phyloP scores from a whole-genome alignment of 768 basidiomycete species.

The Tulasnella sp. region DNA sequence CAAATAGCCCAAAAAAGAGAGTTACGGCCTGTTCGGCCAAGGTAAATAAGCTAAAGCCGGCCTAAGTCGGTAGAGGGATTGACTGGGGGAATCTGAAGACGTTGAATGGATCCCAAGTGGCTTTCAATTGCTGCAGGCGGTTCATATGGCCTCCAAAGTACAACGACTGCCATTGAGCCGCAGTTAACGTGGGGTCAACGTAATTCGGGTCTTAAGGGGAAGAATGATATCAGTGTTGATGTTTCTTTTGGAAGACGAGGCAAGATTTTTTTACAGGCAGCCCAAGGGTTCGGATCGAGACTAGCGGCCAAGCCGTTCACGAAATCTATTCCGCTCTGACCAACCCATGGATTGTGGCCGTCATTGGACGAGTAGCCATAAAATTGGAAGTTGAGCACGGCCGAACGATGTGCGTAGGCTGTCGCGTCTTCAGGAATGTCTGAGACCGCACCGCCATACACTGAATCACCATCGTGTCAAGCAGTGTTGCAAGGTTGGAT shows the following conservation, averaged over 20 bases:
- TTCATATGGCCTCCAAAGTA: conserved; percentile 8
- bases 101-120: conserved; percentile 12
- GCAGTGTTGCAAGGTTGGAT: too few species aligned
- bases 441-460: conserved; percentile 38
- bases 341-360: conserved; percentile 38
- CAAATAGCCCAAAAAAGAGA: too few species aligned
- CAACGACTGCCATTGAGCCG: conserved; percentile 29
- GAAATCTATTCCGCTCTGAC: conserved; percentile 37
- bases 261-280: conserved; percentile 21
- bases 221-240: too few species aligned
- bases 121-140: conserved; percentile 12
- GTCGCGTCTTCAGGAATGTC: conserved; percentile 36
- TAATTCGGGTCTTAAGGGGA: conserved; percentile 37
- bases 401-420: conserved; percentile 40
- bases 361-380: conserved; percentile 37
- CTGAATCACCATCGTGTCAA: not conserved
- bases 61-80: not conserved
- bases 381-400: conserved; percentile 43
- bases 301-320: conserved; percentile 34
- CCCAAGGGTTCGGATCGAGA: conserved; percentile 19
- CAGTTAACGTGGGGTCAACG: conserved; percentile 35
- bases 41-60: not conserved
- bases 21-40: not conserved
- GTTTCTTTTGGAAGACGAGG: too few species aligned
- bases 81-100: conserved; percentile 19